Percentiles rank a stretch among this genome's conserved stretches.
Conservation (phyloP, 257 asterid species). For the Przewalskia tangutica region DNA sequence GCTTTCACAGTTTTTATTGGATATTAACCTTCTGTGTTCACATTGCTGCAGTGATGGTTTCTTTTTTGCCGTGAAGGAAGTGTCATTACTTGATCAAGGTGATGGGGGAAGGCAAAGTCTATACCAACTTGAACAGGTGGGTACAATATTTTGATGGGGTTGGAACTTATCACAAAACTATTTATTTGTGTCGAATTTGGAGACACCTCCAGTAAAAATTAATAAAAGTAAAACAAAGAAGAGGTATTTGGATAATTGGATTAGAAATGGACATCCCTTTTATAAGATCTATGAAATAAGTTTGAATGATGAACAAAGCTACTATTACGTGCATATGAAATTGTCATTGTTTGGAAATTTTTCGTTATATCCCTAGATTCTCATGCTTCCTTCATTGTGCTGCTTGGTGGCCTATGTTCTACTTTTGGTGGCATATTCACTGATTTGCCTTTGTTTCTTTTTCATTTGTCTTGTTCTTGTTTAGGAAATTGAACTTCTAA, state of each 20-base stretch:
- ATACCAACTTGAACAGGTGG: slow-evolving; percentile 83
- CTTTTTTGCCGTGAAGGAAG: slow-evolving; percentile 93
- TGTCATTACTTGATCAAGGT: slow-evolving; percentile 89
- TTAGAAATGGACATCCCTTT: background rate
- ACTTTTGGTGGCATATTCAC: background rate
- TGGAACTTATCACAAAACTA: background rate
- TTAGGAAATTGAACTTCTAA: slow-evolving; percentile 93
- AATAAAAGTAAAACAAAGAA: background rate
- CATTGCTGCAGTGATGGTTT: slow-evolving; percentile 71
- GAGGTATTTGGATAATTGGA: background rate
- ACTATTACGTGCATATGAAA: background rate
- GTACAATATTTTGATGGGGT: background rate
- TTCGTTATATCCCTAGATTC: background rate
- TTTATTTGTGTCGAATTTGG: background rate
- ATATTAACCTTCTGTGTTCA: background rate
- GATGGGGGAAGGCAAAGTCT: slow-evolving; percentile 69
- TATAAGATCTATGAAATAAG: background rate
- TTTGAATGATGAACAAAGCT: background rate
- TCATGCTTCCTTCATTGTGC: background rate
- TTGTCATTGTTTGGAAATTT: background rate
- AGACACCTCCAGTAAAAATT: background rate
- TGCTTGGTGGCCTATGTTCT: background rate
- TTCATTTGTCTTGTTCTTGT: slow-evolving; percentile 7
- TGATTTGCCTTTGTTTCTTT: slow-evolving; percentile 7
- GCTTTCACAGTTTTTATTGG: background rate